Conservation (phyloP, 768 basidiomycete species). For the Boletus reticulatus region DNA sequence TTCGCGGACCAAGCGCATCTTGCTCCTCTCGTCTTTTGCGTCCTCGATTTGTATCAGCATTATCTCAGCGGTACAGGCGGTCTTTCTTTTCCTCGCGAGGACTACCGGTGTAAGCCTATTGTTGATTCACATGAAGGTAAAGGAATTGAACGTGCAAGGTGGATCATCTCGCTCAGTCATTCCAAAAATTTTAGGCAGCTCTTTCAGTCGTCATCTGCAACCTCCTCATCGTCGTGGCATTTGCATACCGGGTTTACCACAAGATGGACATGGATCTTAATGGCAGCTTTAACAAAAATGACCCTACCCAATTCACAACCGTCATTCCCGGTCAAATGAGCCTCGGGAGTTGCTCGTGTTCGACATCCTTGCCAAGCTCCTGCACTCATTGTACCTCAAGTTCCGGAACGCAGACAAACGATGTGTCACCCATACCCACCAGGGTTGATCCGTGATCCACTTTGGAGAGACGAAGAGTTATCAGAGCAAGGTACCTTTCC, state of each 20-base stretch:
- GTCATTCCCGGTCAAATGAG: conserved; percentile 4
- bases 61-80: conserved; percentile 10
- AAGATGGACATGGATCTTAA: conserved; percentile 1
- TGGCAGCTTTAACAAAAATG: neutral
- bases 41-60: conserved; percentile 22
- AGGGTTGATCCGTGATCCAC: neutral
- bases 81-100: conserved; percentile 6
- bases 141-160: neutral
- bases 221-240: conserved; percentile 19
- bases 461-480: neutral
- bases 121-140: conserved; percentile 20
- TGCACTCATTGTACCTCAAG: neutral
- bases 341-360: neutral
- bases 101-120: conserved; percentile 1
- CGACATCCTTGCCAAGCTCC: neutral
- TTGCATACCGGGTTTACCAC: conserved; percentile 11
- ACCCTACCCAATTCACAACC: conserved; percentile 14
- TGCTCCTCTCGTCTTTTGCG: conserved; percentile 20
- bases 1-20: conserved; percentile 6
- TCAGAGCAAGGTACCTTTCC: neutral
- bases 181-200: conserved; percentile 13
- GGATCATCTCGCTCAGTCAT: neutral
- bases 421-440: neutral
- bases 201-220: conserved; percentile 21
- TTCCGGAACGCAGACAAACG: neutral